phyloP scores from a whole-genome alignment of 2,329 filamentous ascomycete species.

The Rugonectria rugulosa region DNA sequence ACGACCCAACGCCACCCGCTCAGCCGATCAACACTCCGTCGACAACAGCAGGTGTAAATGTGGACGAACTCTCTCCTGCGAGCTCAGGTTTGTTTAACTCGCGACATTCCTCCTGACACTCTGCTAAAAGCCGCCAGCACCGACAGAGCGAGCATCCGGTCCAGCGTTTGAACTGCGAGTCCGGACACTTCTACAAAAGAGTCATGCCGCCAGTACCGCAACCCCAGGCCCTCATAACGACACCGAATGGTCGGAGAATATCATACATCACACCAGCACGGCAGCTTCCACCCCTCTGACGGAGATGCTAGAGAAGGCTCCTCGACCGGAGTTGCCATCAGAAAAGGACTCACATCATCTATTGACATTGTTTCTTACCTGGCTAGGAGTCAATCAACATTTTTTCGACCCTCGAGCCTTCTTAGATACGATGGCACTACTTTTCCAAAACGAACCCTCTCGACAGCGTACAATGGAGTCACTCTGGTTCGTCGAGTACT shows the following conservation, averaged over 20 bases:
- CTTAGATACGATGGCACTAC: constrained; percentile 32
- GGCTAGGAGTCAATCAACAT: constrained; percentile 40
- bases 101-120: too few relatives aligned
- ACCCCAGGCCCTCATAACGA: constrained; percentile 30
- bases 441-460: constrained; percentile 33
- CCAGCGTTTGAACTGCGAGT: constrained; percentile 35
- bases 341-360: constrained; percentile 32
- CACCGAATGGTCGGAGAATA: constrained; percentile 40
- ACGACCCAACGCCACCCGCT: too few relatives aligned
- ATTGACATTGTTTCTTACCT: too few relatives aligned
- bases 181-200: constrained; percentile 29
- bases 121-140: too few relatives aligned
- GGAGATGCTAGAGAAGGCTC: constrained; percentile 34
- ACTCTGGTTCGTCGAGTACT: constrained; percentile 39
- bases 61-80: too few relatives aligned
- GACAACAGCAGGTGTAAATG: too few relatives aligned
- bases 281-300: too few relatives aligned
- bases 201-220: constrained; percentile 20
- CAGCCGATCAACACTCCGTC: too few relatives aligned
- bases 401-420: constrained; percentile 40
- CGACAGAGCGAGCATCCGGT: constrained; percentile 26
- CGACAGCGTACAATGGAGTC: constrained; percentile 25
- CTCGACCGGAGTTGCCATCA: constrained; percentile 18
- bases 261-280: too few relatives aligned
- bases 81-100: constrained; percentile 21